These are phyloP conservation scores for Lyophyllum semitale DNA, from an alignment of 768 basidiomycete species.

Conservation along the genomic window DNA sequence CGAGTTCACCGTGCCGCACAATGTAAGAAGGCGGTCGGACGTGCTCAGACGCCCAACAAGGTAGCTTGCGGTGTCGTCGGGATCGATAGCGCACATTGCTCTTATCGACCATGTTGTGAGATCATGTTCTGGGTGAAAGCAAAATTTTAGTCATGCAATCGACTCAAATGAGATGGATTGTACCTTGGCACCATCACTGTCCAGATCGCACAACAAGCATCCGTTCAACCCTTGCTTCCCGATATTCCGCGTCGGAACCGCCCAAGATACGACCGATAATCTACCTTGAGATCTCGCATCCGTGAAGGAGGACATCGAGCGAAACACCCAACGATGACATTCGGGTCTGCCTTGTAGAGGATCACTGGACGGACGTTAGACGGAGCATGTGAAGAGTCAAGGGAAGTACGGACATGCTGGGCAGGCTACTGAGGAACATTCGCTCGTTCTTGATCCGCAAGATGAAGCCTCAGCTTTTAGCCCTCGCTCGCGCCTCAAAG, in stretches of 20 bases:
- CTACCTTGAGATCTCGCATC: conserved; percentile 86
- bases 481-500: conserved; percentile 72
- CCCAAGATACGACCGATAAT: conserved; percentile 93
- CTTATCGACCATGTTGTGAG: conserved; percentile 96
- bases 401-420: conserved; percentile 48
- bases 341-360: conserved; percentile 87
- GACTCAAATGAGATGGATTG: conserved; percentile 12
- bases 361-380: conserved; percentile 45
- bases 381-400: not conserved
- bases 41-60: conserved; percentile 81
- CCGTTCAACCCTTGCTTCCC: conserved; percentile 86
- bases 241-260: conserved; percentile 84
- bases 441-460: conserved; percentile 80
- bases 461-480: conserved; percentile 68
- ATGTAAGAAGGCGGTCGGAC: conserved; percentile 80
- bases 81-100: conserved; percentile 98
- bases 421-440: conserved; percentile 78
- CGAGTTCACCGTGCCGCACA: conserved; percentile 94
- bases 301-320: conserved; percentile 88
- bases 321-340: conserved; percentile 90
- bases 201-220: conserved; percentile 87
- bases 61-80: conserved; percentile 90
- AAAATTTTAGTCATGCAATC: not conserved
- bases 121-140: conserved; percentile 79
- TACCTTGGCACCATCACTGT: conserved; percentile 93